These are phyloP conservation scores for Aplosporella prunicola DNA, from an alignment of 2,329 filamentous ascomycete genomes.

Conservation along the genomic window DNA sequence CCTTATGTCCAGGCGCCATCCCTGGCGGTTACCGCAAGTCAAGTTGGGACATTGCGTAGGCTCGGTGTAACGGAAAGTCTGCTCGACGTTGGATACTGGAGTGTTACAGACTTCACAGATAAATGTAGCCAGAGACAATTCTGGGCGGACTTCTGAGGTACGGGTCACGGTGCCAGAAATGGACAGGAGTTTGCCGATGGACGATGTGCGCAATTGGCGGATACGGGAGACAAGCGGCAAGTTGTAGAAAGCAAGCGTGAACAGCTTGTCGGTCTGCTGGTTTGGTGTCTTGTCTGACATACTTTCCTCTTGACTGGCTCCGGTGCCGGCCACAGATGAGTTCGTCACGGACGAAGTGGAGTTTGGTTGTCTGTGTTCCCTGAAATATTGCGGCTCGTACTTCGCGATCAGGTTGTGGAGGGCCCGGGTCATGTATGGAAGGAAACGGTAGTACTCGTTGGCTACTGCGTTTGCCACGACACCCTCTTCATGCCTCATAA, in stretches of 20 bases:
- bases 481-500: conserved; percentile 66
- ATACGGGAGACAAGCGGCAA: conserved; percentile 78
- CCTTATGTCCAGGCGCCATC: conserved; percentile 94
- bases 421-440: conserved; percentile 80
- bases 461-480: conserved; percentile 78
- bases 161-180: conserved; percentile 95
- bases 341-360: conserved; percentile 63
- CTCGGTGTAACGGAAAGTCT: conserved; percentile 95
- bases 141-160: conserved; percentile 92
- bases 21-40: conserved; percentile 76
- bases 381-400: conserved; percentile 88
- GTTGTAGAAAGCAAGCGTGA: conserved; percentile 89
- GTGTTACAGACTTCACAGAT: conserved; percentile 80
- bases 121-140: conserved; percentile 86
- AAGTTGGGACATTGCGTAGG: conserved; percentile 89
- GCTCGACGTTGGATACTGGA: conserved; percentile 82
- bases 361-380: conserved; percentile 79
- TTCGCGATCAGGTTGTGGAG: conserved; percentile 91
- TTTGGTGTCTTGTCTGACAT: conserved; percentile 68
- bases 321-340: conserved; percentile 49
- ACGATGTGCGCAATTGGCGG: conserved; percentile 73
- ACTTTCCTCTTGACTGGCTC: conserved; percentile 40
- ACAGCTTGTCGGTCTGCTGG: conserved; percentile 94
- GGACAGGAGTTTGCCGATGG: conserved; percentile 87
- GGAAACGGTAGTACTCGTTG: conserved; percentile 86